Conservation (phyloP, 1,139 yeast genomes). For the Meyerozyma smithsonii region DNA sequence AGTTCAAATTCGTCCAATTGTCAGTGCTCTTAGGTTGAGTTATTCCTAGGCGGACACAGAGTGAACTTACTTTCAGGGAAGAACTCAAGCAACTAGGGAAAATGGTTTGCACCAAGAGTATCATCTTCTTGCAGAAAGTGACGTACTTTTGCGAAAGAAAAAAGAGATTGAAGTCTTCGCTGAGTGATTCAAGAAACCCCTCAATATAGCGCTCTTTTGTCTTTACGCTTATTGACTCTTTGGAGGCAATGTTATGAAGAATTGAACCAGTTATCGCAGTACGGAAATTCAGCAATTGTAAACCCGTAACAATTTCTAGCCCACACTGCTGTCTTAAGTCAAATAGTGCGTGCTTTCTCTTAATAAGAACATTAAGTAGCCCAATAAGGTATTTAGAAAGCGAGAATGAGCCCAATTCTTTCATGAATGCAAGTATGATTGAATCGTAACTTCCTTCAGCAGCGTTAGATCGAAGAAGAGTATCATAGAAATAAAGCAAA, state of each 20-base stretch:
- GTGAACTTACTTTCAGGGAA: background rate
- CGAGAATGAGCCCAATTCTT: conserved; percentile 22
- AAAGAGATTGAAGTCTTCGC: conserved; percentile 25
- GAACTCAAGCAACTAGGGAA: background rate
- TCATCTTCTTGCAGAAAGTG: conserved; percentile 26
- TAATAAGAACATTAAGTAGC: conserved; percentile 19
- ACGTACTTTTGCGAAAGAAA: conserved; percentile 21
- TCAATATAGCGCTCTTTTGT: conserved; percentile 17
- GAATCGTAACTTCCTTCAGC: conserved; percentile 16
- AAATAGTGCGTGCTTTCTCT: conserved; percentile 16
- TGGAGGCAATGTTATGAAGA: conserved; percentile 17
- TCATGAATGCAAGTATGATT: conserved; percentile 19
- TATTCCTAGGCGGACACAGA: background rate
- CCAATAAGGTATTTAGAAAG: conserved; percentile 23
- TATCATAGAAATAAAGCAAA: conserved; percentile 24
- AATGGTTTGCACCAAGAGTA: conserved; percentile 21
- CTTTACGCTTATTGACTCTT: conserved; percentile 9
- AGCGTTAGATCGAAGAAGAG: conserved; percentile 15
- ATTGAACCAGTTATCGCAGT: conserved; percentile 18
- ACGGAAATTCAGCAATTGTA: conserved; percentile 19
- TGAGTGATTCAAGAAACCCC: conserved; percentile 23
- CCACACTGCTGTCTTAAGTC: conserved; percentile 14
- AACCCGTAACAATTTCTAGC: conserved; percentile 16
- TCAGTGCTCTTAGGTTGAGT: background rate
- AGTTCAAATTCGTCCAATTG: background rate